Evolutionary conservation across 2,329 filamentous ascomycete species (phyloP).

Genomic region (Cadophora sp.): DNA sequence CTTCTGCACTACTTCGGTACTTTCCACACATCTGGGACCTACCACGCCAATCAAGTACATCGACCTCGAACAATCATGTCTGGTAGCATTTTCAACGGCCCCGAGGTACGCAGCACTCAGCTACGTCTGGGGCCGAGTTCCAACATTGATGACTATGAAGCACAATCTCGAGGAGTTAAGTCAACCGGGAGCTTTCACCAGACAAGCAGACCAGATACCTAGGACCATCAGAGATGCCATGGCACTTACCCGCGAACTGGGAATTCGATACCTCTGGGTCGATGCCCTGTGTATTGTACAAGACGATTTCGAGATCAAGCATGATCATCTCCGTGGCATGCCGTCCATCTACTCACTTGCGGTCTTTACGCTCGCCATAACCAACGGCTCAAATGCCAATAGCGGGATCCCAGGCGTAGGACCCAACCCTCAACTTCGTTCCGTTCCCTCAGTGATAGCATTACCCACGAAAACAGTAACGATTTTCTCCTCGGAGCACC

Average conservation of each 20-base stretch:
- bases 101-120: slow-evolving; percentile 27
- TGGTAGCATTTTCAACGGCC: slow-evolving; percentile 1
- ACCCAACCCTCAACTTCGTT: not conserved
- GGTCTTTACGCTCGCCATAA: slow-evolving; percentile 18
- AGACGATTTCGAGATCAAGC: slow-evolving; percentile 20
- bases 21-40: not conserved
- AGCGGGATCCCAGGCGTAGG: slow-evolving; percentile 14
- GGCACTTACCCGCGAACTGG: slow-evolving; percentile 32
- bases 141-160: slow-evolving; percentile 12
- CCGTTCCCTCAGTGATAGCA: not conserved
- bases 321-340: slow-evolving; percentile 21
- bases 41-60: slow-evolving; percentile 14
- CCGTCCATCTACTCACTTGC: slow-evolving; percentile 20
- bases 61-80: slow-evolving; percentile 5
- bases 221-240: slow-evolving; percentile 36
- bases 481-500: not conserved
- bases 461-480: not conserved
- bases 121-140: slow-evolving; percentile 30
- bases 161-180: slow-evolving; percentile 16
- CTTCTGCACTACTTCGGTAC: not conserved
- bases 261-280: slow-evolving; percentile 31
- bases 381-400: not conserved
- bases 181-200: slow-evolving; percentile 11
- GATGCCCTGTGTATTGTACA: slow-evolving; percentile 33
- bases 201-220: slow-evolving; percentile 17